Evolutionary conservation across 345 rosid genomes (phyloP).

Genomic region (Psidium friedrichsthalianum): DNA sequence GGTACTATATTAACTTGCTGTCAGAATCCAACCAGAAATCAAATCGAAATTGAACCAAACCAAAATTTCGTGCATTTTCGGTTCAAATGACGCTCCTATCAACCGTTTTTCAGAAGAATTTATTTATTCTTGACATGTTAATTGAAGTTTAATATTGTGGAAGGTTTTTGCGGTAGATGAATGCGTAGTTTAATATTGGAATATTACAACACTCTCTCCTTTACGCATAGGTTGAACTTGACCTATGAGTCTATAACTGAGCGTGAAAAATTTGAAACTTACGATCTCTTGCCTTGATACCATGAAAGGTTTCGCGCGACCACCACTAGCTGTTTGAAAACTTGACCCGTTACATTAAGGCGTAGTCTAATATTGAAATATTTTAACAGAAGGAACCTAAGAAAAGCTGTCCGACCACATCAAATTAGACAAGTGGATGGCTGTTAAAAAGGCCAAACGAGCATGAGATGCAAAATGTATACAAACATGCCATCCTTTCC

Average conservation of each 20-base stretch:
- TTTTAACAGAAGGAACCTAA: not conserved
- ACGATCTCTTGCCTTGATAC: not conserved
- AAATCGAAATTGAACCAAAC: no score
- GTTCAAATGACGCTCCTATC: not conserved
- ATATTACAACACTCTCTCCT: no score
- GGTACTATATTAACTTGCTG: not conserved
- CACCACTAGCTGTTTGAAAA: rapidly evolving
- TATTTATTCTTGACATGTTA: not conserved
- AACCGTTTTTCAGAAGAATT: not conserved
- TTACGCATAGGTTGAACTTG: not conserved
- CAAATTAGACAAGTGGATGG: not conserved
- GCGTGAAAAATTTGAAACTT: not conserved
- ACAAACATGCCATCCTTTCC: not conserved
- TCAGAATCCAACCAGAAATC: no score
- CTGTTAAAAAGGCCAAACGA: not conserved
- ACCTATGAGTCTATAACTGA: not conserved
- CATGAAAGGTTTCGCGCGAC: rapidly evolving
- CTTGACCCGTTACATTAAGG: not conserved
- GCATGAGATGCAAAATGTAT: not conserved
- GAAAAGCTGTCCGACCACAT: not conserved
- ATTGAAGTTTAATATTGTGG: not conserved
- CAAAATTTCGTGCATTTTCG: no score
- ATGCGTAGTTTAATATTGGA: not conserved
- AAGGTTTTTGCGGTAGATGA: not conserved
- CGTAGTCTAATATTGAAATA: not conserved